These are phyloP conservation scores for Huntiella abstrusa DNA, from an alignment of 2,329 filamentous ascomycete genomes.

Conservation along the genomic window DNA sequence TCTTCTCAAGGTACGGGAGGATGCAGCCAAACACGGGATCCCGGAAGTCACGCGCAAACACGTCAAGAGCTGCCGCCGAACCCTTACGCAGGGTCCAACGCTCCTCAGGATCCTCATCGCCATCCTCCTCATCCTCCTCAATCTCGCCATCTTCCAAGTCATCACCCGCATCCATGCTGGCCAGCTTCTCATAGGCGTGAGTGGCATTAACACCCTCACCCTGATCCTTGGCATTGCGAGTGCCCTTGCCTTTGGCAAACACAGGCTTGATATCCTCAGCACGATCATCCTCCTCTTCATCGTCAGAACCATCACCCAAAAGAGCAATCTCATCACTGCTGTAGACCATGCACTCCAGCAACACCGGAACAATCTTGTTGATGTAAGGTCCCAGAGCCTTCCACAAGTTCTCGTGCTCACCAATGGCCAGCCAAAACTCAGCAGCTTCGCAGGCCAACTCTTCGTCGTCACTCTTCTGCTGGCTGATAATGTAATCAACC, in stretches of 20 bases:
- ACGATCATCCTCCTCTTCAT: slow-evolving; percentile 81
- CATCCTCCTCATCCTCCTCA: slow-evolving; percentile 56
- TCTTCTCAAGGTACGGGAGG: slow-evolving; percentile 77
- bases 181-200: slow-evolving; percentile 31
- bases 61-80: slow-evolving; percentile 84
- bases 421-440: slow-evolving; percentile 91
- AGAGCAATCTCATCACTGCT: slow-evolving; percentile 80
- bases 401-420: slow-evolving; percentile 69
- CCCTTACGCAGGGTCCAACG: slow-evolving; percentile 93
- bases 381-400: slow-evolving; percentile 60
- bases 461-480: slow-evolving; percentile 74
- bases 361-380: slow-evolving; percentile 67
- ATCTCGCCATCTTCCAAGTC: slow-evolving; percentile 77
- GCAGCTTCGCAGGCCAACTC: slow-evolving; percentile 86
- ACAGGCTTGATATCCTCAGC: slow-evolving; percentile 80
- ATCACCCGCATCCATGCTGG: slow-evolving; percentile 37
- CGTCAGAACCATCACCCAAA: slow-evolving; percentile 66
- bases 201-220: slow-evolving; percentile 19
- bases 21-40: slow-evolving; percentile 78
- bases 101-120: slow-evolving; percentile 71
- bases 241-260: slow-evolving; percentile 56
- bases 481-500: slow-evolving; percentile 80
- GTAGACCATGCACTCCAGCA: slow-evolving; percentile 92
- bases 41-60: slow-evolving; percentile 81
- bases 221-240: slow-evolving; percentile 31